Base-by-base conservation (phyloP, 768 basidiomycete species). In the Royoungia palumana region DNA sequence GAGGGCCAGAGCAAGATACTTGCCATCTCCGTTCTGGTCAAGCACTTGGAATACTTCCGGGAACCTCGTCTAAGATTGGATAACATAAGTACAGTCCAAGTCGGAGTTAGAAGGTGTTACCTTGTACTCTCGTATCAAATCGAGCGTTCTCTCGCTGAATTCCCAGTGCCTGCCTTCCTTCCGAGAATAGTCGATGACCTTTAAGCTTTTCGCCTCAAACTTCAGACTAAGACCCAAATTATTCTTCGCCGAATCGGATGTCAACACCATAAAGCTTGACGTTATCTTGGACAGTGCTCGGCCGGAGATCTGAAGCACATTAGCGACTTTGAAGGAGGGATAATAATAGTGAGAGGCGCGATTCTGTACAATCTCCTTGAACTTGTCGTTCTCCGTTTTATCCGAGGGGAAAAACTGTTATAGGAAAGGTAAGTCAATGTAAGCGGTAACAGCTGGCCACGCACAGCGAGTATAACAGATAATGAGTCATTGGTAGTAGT, bases 201-300 rank as follows among this genome's bases (percentile, higher is more conserved):
- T 99, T 59, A 93, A 67, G 10, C 83, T 80, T 69, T 96, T 98
- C 12, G 82, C 89, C 62, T 99, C 96, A 54, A 96, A 99, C 66
- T 99, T 99, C 57, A 99, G 79, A 64, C 89, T 91, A 35, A 99
- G 77, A 3, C 96, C 96, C 25, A 98, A 70, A 63, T 99, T 98
- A 47, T 77, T 80, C 72, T 96, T 97, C 49, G 80, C 75, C 9
- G 78, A 78, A 59, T 91, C 91, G 0, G 78, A 72, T 0, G 80
- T 80, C 48, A 91, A 67, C 35, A 97, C 89, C 83, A 97, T 85
- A 62, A 97, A 84, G 62, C 89, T 95, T 11, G 95, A 94, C 0
- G 92, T 90, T 57, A 99, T 90, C 68, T 84, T 89, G 11, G 94
- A 87, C 13, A 99, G 68, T 1, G 89, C 89, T 27, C 90, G 80